Percentiles rank a stretch among this genome's conserved stretches.
These are phyloP conservation scores for Tetracladium marchalianum DNA, from an alignment of 495 filamentous ascomycete genomes.

Conservation along the genomic window DNA sequence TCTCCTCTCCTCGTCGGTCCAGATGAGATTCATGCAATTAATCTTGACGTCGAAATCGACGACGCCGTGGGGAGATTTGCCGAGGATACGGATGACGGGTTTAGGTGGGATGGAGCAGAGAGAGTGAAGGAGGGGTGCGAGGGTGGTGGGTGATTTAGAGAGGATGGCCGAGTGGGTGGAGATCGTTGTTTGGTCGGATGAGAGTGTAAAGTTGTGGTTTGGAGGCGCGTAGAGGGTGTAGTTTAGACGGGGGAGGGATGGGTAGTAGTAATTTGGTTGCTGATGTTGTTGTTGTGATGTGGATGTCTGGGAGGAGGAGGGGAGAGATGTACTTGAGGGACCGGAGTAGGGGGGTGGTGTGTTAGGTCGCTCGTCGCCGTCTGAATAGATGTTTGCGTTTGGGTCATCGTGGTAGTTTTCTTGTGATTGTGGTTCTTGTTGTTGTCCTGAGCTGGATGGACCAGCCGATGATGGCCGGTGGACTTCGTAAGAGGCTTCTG, in stretches of 20 bases:
- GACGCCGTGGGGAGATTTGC: conserved; percentile 22
- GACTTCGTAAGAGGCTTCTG: conserved; percentile 12
- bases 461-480: conserved; percentile 4
- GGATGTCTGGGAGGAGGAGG: conserved; percentile 15
- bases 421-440: not conserved
- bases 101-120: conserved; percentile 42
- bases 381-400: not conserved
- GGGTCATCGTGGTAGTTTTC: not conserved
- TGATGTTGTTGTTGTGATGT: conserved; percentile 3
- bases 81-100: conserved; percentile 36
- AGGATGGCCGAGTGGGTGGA: conserved; percentile 30
- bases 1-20: conserved; percentile 25
- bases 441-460: not conserved
- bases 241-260: conserved; percentile 38
- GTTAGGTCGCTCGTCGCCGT: conserved; percentile 6
- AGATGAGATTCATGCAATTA: conserved; percentile 41
- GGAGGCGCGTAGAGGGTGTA: conserved; percentile 40
- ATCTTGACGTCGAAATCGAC: conserved; percentile 41
- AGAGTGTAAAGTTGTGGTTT: conserved; percentile 28
- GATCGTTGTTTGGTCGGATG: conserved; percentile 35
- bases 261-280: conserved; percentile 10
- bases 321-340: conserved; percentile 14
- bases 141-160: conserved; percentile 27
- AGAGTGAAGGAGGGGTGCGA: conserved; percentile 32
- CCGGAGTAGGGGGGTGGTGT: conserved; percentile 38